Evolutionary conservation across 768 basidiomycete species (phyloP), one percentile per base, ranked within the genome.

Genomic region (Phlegmacium glaucopus): DNA sequence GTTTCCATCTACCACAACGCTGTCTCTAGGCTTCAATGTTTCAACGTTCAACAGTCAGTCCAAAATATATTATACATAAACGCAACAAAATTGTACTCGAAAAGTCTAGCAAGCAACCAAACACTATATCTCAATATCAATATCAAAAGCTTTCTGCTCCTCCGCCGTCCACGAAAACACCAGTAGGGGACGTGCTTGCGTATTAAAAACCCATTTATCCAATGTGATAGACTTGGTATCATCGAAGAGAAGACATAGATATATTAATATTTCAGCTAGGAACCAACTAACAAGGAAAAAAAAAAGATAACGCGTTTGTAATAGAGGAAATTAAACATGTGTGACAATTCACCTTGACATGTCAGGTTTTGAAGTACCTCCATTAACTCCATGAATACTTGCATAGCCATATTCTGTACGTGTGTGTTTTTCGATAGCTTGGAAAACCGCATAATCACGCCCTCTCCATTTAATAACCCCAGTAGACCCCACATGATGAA

Each of bases 281-380:
- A 77, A 77, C 53, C 68, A 76, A 52, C 72, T 74, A 38, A 51
- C 49, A 50, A 60, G 48, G 18, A 17, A 30, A 9, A 51, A 16
- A n/a, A 4, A 30, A 27, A n/a, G n/a, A n/a, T n/a, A n/a, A n/a
- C n/a, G n/a, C n/a, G n/a, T n/a, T n/a, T n/a, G n/a, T n/a, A n/a
- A n/a, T n/a, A n/a, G n/a, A n/a, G n/a, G n/a, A n/a, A n/a, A n/a
- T n/a, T n/a, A n/a, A n/a, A n/a, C n/a, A n/a, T n/a, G n/a, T n/a
- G n/a, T n/a, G n/a, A n/a, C n/a, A n/a, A n/a, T 75, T 42, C 43
- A 85, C 86, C 87, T 90, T 6, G 87, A 87, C 84, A 87, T 87
- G 10, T 75, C 69, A 48, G 63, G 61, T 45, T 71, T 61, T 12
- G 50, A 11, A 1, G 70, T 64, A 3, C 61, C 54, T 3, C 55